Evolutionary conservation across 352 stramenopile genomes (phyloP), one percentile per base, ranked within the genome.

Genomic region (Saprolegnia parasitica): DNA sequence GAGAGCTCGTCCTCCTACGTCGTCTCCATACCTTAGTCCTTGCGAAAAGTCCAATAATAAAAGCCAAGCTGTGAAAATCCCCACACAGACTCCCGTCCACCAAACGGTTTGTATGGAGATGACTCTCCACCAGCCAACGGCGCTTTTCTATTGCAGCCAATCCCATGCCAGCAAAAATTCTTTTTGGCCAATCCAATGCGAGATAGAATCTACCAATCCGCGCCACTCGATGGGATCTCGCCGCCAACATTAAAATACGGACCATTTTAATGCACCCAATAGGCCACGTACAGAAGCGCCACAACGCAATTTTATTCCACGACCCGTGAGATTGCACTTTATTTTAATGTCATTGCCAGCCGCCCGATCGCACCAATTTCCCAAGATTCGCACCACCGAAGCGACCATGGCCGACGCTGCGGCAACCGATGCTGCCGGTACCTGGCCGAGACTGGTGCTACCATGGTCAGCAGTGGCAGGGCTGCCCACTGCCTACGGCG

Each of bases 1-100:
- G 42, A 2, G 42, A n/a, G 18, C 42, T n/a, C 42, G 42, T 45
- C 23, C 56, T 9, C 16, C 56, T 63, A 37, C 18, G 21, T 26
- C 54, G 45, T 42, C 55, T 55, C 54, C 63, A 61, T 52, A 56
- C 29, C 32, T 52, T 23, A 70, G 47, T 70, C 63, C 63, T 70
- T 70, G 63, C 63, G 45, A 70, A 70, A 70, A 70, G 63, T 70
- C 63, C 63, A 70, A 70, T 70, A 70, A 70, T 70, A 61, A 52
- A 56, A 67, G 23, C 18, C 11, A 26, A 29, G 4, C 10, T 1
- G 6, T 1, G 21, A 26, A 49, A 26, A 16, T 21, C 56, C 23
- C 29, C 42, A n/a, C 52, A 16, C 11, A 24, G 42, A 23, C 63
- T 54, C 63, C 63, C 54, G 45, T 54, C 63, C 49, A 70, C 63